phyloP scores from a whole-genome alignment of 1,284 basidiomycete species.

The Ustilago loliicola region DNA sequence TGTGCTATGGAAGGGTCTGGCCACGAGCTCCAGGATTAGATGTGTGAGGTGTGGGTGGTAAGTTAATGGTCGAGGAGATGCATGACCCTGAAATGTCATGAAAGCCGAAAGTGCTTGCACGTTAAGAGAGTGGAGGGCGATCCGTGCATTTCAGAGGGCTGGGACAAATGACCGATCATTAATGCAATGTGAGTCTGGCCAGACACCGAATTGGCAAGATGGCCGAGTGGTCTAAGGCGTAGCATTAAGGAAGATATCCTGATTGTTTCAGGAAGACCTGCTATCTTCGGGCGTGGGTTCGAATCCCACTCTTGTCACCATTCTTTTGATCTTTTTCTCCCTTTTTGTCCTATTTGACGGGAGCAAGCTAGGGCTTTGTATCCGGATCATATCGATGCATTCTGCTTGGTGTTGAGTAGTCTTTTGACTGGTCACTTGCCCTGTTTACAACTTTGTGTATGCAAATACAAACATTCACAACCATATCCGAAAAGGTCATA shows the following conservation, averaged over 20 bases:
- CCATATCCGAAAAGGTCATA: too few relatives aligned
- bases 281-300: slow-evolving; percentile 69
- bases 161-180: background rate
- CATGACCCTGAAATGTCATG: slow-evolving; percentile 1
- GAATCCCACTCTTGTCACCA: slow-evolving; percentile 70
- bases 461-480: too few relatives aligned
- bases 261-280: slow-evolving; percentile 24
- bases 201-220: slow-evolving; percentile 33
- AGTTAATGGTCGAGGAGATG: background rate
- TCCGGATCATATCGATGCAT: too few relatives aligned
- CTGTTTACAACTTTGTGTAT: too few relatives aligned
- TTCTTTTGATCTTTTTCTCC: slow-evolving; percentile 17
- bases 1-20: background rate
- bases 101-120: background rate
- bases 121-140: slow-evolving; percentile 17
- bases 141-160: slow-evolving; percentile 23
- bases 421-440: too few relatives aligned
- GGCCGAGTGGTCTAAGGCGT: slow-evolving; percentile 62
- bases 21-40: background rate
- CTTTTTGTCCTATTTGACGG: background rate
- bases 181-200: background rate
- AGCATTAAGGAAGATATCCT: slow-evolving; percentile 56
- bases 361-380: too few relatives aligned
- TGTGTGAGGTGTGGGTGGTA: background rate
- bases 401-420: too few relatives aligned